Evolutionary conservation across 139 green algal genomes (phyloP).

Genomic region (Gonium pectorale): DNA sequence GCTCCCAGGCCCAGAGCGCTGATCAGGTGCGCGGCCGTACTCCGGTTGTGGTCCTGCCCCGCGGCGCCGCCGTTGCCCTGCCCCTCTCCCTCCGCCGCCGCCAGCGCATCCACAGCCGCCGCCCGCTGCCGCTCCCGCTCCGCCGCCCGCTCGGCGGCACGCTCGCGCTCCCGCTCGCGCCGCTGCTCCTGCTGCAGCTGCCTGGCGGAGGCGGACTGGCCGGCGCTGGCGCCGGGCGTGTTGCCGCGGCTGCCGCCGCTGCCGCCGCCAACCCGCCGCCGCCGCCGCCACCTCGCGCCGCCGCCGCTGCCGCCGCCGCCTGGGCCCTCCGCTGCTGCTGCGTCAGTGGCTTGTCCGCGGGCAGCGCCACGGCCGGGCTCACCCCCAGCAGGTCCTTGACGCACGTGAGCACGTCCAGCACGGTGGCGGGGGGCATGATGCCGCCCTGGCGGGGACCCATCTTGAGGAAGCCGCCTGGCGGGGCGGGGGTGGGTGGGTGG

Average conservation of each 20-base stretch:
- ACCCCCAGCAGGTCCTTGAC: constrained; percentile 46
- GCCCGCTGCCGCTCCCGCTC: not conserved
- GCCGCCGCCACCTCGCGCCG: not conserved
- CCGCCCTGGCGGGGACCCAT: constrained; percentile 37
- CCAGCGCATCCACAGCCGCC: not conserved
- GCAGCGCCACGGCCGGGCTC: constrained; percentile 6
- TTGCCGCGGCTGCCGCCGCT: not conserved
- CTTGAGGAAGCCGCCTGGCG: constrained; percentile 33
- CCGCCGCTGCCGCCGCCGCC: constrained; percentile 6
- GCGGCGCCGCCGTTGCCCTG: not conserved
- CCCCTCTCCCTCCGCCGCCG: not conserved
- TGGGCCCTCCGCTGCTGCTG: constrained; percentile 33
- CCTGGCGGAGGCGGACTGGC: not conserved
- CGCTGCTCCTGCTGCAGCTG: not conserved
- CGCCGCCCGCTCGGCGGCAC: not conserved
- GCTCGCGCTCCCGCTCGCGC: not conserved
- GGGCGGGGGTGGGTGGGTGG: too few species aligned
- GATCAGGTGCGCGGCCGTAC: not conserved
- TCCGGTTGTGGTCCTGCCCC: not conserved
- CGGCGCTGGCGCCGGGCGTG: not conserved
- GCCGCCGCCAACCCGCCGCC: not conserved
- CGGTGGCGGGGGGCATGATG: constrained; percentile 33
- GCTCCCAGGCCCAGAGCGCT: not conserved
- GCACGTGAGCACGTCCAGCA: constrained; percentile 34
- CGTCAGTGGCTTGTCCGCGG: constrained; percentile 31